These are phyloP conservation scores for Tulasnella sp. DNA, from an alignment of 768 basidiomycete genomes.

Conservation along the genomic window DNA sequence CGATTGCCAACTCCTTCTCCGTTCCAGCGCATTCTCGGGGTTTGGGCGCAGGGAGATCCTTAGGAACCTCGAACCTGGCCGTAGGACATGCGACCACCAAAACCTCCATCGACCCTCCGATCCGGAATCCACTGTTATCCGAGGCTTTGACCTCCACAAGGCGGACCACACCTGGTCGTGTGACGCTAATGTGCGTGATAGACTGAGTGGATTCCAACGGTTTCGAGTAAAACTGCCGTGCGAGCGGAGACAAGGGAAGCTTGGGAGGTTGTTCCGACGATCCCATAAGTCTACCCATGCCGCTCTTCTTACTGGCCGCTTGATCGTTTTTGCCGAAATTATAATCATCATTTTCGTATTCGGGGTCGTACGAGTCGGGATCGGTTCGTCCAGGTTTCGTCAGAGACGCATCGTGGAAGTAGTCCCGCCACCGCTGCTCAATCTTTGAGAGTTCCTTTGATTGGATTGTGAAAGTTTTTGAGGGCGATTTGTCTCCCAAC, in stretches of 20 bases:
- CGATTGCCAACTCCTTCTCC: conserved; percentile 48
- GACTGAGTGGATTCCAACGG: conserved; percentile 70
- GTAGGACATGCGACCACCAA: conserved; percentile 78
- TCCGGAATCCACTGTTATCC: conserved; percentile 65
- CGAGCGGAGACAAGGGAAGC: conserved; percentile 34
- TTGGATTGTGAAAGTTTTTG: conserved; percentile 19
- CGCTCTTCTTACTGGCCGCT: conserved; percentile 28
- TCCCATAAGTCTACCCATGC: not conserved
- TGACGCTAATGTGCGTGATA: conserved; percentile 64
- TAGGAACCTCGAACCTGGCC: conserved; percentile 55
- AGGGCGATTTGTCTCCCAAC: conserved; percentile 42
- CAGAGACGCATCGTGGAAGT: conserved; percentile 49
- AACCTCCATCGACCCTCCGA: conserved; percentile 56
- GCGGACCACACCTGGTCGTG: conserved; percentile 67
- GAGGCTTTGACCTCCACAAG: conserved; percentile 70
- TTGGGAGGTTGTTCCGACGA: conserved; percentile 19
- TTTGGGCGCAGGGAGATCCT: conserved; percentile 38
- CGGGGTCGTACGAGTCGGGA: conserved; percentile 61
- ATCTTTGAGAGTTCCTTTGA: conserved; percentile 30
- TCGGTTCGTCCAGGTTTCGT: conserved; percentile 45
- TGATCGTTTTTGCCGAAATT: conserved; percentile 30
- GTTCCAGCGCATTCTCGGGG: conserved; percentile 53
- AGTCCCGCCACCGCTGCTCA: conserved; percentile 37
- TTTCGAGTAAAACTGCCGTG: conserved; percentile 39
- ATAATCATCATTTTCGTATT: conserved; percentile 58